A percentile compares a stretch with the other conserved stretches of the same genome.
Conservation (phyloP, 73 alveolate genomes). For the Tetrahymena elliotti region DNA sequence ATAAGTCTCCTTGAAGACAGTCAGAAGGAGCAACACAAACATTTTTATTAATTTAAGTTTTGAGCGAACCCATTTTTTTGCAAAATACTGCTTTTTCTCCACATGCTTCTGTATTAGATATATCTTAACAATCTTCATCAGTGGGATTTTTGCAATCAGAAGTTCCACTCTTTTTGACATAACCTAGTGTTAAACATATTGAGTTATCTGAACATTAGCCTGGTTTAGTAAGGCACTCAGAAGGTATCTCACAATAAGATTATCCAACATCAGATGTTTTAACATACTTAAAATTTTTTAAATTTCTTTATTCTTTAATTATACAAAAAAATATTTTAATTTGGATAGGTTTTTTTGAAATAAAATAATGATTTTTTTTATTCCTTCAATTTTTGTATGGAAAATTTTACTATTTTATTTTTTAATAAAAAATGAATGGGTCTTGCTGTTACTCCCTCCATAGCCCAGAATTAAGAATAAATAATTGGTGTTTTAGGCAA, state of each 20-base stretch:
- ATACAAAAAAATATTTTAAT: too few species aligned
- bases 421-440: too few species aligned
- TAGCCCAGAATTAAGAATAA: too few species aligned
- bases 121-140: not conserved
- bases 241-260: not conserved
- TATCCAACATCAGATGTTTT: not conserved
- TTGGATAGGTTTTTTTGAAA: too few species aligned
- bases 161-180: not conserved
- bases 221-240: not conserved
- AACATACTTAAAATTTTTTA: not conserved
- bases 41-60: not conserved
- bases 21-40: not conserved
- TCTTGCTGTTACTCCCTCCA: too few species aligned
- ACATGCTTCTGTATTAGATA: not conserved
- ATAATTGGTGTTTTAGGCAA: too few species aligned
- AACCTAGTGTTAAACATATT: not conserved
- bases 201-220: not conserved
- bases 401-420: too few species aligned
- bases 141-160: not conserved
- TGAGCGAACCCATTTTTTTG: not conserved
- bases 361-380: too few species aligned
- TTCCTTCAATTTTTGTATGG: too few species aligned
- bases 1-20: not conserved
- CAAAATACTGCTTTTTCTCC: not conserved
- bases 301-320: too few species aligned